Percentiles rank a stretch among this genome's conserved stretches.
These are phyloP conservation scores for Sarocladium strictum DNA, from an alignment of 2,329 filamentous ascomycete species.

Conservation along the genomic window DNA sequence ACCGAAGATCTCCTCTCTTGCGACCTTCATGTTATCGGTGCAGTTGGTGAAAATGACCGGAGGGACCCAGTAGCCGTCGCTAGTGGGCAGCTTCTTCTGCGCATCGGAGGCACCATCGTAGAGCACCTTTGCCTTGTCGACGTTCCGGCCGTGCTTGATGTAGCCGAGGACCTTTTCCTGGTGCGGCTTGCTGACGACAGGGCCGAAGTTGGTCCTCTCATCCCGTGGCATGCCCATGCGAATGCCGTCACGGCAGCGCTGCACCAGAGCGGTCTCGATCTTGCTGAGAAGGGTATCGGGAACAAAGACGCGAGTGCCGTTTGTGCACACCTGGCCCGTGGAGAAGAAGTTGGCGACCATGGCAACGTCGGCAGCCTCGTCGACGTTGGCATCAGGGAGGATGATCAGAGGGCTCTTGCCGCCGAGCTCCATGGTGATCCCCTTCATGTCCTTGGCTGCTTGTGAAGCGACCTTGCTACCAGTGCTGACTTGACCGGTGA, in stretches of 20 bases:
- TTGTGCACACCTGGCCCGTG: conserved; percentile 87
- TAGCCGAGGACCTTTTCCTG: conserved; percentile 73
- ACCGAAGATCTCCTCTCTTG: conserved; percentile 80
- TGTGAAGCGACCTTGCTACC: conserved; percentile 74
- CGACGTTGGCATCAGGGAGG: conserved; percentile 71
- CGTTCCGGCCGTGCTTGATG: conserved; percentile 67
- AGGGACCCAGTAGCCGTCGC: conserved; percentile 73
- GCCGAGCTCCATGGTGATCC: conserved; percentile 86
- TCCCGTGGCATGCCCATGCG: conserved; percentile 70
- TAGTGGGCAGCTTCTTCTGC: conserved; percentile 43
- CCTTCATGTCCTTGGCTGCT: conserved; percentile 77
- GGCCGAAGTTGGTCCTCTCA: conserved; percentile 72
- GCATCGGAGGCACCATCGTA: conserved; percentile 59
- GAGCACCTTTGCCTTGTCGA: conserved; percentile 68
- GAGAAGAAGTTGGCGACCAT: conserved; percentile 96
- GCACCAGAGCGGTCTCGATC: conserved; percentile 63
- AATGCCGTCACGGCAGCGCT: conserved; percentile 54
- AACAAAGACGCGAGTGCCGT: conserved; percentile 83
- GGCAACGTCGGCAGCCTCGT: conserved; percentile 78
- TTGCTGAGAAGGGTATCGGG: conserved; percentile 56
- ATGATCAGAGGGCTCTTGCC: conserved; percentile 80
- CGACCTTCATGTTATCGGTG: conserved; percentile 74
- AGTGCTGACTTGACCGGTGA: conserved; percentile 81
- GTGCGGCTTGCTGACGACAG: conserved; percentile 69
- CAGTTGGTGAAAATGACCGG: conserved; percentile 86